A percentile compares a stretch with the other conserved stretches of the same genome.
Conservation (phyloP, 192 early-diverging fungal genomes). For the Kappamyces sp. region DNA sequence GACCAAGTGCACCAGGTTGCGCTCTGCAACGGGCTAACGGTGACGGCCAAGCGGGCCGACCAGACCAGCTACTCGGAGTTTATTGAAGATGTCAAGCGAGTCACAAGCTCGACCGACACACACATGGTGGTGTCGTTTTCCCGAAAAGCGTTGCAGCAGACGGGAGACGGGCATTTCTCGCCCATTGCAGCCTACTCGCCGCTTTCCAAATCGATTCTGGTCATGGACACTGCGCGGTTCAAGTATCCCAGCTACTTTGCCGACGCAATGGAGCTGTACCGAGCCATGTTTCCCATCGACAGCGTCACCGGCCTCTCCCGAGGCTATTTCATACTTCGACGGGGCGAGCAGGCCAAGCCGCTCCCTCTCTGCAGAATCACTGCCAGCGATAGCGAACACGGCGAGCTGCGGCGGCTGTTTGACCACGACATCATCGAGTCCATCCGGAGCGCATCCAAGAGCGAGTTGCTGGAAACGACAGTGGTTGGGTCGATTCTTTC, state of each 20-base stretch:
- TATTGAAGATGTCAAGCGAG: constrained; percentile 22
- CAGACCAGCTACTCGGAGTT: constrained; percentile 20
- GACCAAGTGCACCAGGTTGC: constrained; percentile 34
- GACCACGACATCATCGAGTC: neutral
- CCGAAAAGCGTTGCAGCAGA: constrained; percentile 36
- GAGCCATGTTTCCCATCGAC: constrained; percentile 34
- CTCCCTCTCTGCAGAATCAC: constrained; percentile 9
- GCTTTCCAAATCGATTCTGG: constrained; percentile 29
- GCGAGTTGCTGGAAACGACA: too few species aligned
- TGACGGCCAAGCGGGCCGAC: constrained; percentile 23
- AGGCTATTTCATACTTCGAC: constrained; percentile 10
- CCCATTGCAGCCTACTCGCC: constrained; percentile 20
- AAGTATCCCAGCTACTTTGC: constrained; percentile 46
- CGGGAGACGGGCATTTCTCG: constrained; percentile 37
- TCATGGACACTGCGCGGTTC: constrained; percentile 44
- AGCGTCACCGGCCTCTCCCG: constrained; percentile 26
- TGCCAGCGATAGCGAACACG: constrained; percentile 1
- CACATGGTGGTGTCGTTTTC: constrained; percentile 35
- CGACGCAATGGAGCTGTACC: constrained; percentile 26
- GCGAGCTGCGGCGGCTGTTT: neutral
- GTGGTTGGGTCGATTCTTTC: neutral
- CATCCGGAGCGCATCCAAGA: too few species aligned
- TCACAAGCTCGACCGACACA: constrained; percentile 21
- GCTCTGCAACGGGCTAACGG: constrained; percentile 32
- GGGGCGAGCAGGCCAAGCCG: constrained; percentile 9